phyloP scores from a whole-genome alignment of 257 asterid species.

The Gardenia jasminoides region DNA sequence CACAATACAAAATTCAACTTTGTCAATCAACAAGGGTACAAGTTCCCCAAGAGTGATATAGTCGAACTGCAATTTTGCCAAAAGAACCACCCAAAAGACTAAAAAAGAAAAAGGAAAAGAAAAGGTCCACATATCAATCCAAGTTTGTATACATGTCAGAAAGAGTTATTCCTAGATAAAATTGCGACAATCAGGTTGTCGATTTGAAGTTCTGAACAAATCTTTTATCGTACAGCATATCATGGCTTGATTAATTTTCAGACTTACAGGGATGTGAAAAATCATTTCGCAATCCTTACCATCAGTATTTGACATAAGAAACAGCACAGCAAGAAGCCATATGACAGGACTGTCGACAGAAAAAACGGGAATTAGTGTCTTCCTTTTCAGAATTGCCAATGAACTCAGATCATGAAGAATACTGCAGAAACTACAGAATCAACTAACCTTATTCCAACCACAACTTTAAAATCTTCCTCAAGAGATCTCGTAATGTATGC shows the following conservation, averaged over 20 bases:
- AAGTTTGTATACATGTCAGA: neutral
- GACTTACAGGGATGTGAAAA: neutral
- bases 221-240: neutral
- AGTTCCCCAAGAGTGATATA: neutral
- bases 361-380: neutral
- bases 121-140: neutral
- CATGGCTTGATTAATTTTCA: neutral
- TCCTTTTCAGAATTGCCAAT: constrained; percentile 21
- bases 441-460: constrained; percentile 82
- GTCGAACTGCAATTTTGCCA: neutral
- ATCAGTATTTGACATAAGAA: constrained; percentile 77
- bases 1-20: constrained; percentile 7
- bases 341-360: constrained; percentile 56
- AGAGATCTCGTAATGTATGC: constrained; percentile 76
- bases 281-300: constrained; percentile 45
- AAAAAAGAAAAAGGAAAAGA: neutral
- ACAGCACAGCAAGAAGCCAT: constrained; percentile 75
- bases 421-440: neutral
- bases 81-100: neutral
- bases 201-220: neutral
- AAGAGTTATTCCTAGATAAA: neutral
- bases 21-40: neutral
- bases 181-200: no score
- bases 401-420: neutral
- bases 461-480: constrained; percentile 90